A percentile compares a stretch with the other conserved stretches of the same genome.
phyloP scores from a whole-genome alignment of 352 stramenopile genomes.

The Phytophthora chlamydospora region DNA sequence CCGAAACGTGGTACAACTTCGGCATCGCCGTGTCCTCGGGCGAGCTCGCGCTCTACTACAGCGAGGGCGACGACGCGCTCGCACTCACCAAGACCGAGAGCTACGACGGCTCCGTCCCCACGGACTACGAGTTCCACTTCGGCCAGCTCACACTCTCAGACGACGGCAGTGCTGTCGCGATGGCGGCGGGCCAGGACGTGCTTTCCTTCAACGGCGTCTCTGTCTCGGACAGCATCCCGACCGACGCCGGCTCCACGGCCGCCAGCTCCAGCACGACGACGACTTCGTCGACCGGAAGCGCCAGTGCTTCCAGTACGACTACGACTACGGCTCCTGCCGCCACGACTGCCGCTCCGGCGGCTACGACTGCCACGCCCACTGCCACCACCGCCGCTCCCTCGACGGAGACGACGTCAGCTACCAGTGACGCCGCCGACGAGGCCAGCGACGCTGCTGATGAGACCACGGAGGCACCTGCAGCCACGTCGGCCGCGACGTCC shows the following conservation, averaged over 20 bases:
- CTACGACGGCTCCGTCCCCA: conserved; percentile 28
- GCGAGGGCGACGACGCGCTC: conserved; percentile 47
- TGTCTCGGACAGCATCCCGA: conserved; percentile 52
- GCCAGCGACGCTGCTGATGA: background rate
- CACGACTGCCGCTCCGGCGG: conserved; percentile 14
- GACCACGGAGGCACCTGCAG: conserved; percentile 9
- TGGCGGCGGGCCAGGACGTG: conserved; percentile 58
- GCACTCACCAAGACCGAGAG: conserved; percentile 48
- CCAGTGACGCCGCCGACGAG: background rate
- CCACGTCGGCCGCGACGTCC: background rate
- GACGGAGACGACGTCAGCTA: conserved; percentile 11
- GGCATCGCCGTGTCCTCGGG: conserved; percentile 52
- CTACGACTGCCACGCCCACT: conserved; percentile 19
- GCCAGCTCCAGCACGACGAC: conserved; percentile 24
- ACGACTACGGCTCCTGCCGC: conserved; percentile 22
- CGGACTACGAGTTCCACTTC: conserved; percentile 69
- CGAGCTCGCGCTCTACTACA: conserved; percentile 60
- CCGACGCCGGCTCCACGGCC: conserved; percentile 26
- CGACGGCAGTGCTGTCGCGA: conserved; percentile 54
- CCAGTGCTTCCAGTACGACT: conserved; percentile 5
- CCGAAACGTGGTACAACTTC: conserved; percentile 74
- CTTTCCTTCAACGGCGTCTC: conserved; percentile 74
- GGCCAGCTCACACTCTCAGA: conserved; percentile 71
- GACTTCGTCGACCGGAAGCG: conserved; percentile 2
- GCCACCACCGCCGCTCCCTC: conserved; percentile 16